These are phyloP conservation scores for Phaeophleospora eucalypticola DNA, from an alignment of 2,329 filamentous ascomycete genomes.

Conservation along the genomic window DNA sequence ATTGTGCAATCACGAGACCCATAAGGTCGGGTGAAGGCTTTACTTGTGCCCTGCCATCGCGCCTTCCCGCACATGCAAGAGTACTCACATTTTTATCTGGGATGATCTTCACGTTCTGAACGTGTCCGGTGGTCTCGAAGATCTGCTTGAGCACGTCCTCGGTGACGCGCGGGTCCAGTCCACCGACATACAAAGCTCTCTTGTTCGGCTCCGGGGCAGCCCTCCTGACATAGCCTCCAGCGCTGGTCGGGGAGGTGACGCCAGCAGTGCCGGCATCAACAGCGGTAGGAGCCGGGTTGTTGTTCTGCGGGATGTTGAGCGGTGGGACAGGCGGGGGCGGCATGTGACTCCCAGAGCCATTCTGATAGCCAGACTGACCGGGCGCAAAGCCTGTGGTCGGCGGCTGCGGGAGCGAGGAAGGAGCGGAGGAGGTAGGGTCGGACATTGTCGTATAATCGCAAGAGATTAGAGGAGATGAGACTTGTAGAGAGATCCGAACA, in stretches of 20 bases:
- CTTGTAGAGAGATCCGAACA: slow-evolving; percentile 5
- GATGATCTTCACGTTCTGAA: slow-evolving; percentile 98
- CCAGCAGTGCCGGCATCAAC: slow-evolving; percentile 58
- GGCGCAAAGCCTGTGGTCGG: slow-evolving; percentile 66
- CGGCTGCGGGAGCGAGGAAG: slow-evolving; percentile 65
- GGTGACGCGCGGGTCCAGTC: slow-evolving; percentile 68
- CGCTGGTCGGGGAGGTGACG: slow-evolving; percentile 81
- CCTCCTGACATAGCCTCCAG: slow-evolving; percentile 76
- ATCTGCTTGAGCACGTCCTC: slow-evolving; percentile 60
- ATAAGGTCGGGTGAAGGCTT: slow-evolving; percentile 3
- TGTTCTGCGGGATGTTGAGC: slow-evolving; percentile 83
- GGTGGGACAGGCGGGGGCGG: slow-evolving; percentile 74
- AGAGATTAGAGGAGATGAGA: slow-evolving; percentile 27
- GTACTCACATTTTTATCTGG: slow-evolving; percentile 95
- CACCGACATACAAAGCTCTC: slow-evolving; percentile 91
- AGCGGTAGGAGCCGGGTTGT: slow-evolving; percentile 87
- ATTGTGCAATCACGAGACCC: slow-evolving; percentile 16
- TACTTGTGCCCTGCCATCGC: slow-evolving; percentile 8
- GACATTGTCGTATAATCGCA: slow-evolving; percentile 59
- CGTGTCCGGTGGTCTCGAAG: slow-evolving; percentile 97
- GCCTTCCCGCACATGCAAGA: slow-evolving; percentile 15
- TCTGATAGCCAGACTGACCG: slow-evolving; percentile 62
- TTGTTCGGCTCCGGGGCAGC: slow-evolving; percentile 98
- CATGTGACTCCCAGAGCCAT: slow-evolving; percentile 74
- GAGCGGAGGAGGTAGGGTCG: slow-evolving; percentile 61